Evolutionary conservation across 805 yeast genomes (phyloP), one percentile per base, ranked within the genome.

Genomic region (Scheffersomyces stipitis): DNA sequence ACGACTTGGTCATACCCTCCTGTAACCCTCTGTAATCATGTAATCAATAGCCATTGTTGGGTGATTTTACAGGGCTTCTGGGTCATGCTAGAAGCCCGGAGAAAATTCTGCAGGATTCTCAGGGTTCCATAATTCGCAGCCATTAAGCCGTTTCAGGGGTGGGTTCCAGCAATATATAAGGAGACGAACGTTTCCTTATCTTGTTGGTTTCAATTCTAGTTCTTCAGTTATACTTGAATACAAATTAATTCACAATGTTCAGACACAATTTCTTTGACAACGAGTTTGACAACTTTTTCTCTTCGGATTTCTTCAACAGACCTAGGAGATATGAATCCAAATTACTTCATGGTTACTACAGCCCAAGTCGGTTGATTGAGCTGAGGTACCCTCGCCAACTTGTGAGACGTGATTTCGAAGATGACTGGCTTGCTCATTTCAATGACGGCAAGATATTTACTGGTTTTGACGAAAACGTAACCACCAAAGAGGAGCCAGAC

Each of bases 401-500:
- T 7, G 24, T 10, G 9, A 20, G 24, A 20, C 7, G 24, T 7
- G 24, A 20, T 7, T 20, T 7, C 10, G 24, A 20, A 10, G 10
- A 20, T 10, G 24, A 20, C 24, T 20, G 7, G 9, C 24, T 20
- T 20, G 24, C 24, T 10, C 24, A 20, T 20, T 20, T 20, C 24
- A 7, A 20, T 7, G 10, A 20, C 10, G 24, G 24, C 7, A 20
- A 10, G 10, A 7, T 20, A 10, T 20, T 20, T 20, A 10, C 24
- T 20, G 24, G 24, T 20, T 20, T 20, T 20, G 24, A 20, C 24
- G 10, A 20, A 7, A 10, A 20, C 24, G 24, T 20, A 10, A 10
- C 10, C 10, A 7, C 24, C 18, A 46, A 41, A 9, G 64, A 59
- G 42, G 52, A 48, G 33, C 17, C 49, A 16, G 57, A 52, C 31